Percentiles rank a stretch among this genome's conserved stretches.
Conservation (phyloP, 2,329 filamentous ascomycete genomes). For the Diaporthe sp. region DNA sequence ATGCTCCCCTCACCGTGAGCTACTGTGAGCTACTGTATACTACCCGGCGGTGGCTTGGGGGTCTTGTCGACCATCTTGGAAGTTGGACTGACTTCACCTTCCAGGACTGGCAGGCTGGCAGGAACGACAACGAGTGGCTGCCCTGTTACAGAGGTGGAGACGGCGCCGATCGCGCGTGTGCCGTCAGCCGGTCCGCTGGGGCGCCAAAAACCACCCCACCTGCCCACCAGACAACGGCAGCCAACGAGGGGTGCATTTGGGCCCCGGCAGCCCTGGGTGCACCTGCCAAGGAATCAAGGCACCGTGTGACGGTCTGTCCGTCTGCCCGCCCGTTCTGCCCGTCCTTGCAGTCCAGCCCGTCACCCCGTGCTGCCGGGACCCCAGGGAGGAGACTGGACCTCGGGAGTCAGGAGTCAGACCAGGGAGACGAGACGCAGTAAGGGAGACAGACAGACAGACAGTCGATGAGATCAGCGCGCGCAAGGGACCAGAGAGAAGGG, state of each 20-base stretch:
- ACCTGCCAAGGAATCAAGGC: slow-evolving; percentile 19
- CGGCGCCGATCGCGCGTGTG: slow-evolving; percentile 23
- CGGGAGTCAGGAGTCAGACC: background rate
- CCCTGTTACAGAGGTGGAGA: slow-evolving; percentile 17
- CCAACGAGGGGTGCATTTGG: background rate
- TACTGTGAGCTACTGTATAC: slow-evolving; percentile 5
- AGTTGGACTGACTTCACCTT: slow-evolving; percentile 16
- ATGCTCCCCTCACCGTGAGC: background rate
- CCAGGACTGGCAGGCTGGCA: slow-evolving; percentile 6
- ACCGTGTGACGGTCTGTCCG: slow-evolving; percentile 29
- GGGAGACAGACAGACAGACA: background rate
- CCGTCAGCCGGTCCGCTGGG: slow-evolving; percentile 33
- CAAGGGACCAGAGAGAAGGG: background rate
- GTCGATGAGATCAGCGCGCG: background rate
- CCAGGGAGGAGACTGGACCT: background rate
- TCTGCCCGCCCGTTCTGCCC: slow-evolving; percentile 4
- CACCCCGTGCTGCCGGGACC: background rate
- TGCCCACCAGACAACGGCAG: slow-evolving; percentile 11
- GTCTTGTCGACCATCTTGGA: slow-evolving; percentile 13
- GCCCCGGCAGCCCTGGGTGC: slow-evolving; percentile 8
- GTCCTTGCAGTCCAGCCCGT: background rate
- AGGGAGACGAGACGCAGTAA: background rate
- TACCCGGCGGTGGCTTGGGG: slow-evolving; percentile 23
- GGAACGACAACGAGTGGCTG: slow-evolving; percentile 6
- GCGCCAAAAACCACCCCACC: slow-evolving; percentile 9